phyloP scores from a whole-genome alignment of 768 basidiomycete genomes.

The Leucocoprinus birnbaumii region DNA sequence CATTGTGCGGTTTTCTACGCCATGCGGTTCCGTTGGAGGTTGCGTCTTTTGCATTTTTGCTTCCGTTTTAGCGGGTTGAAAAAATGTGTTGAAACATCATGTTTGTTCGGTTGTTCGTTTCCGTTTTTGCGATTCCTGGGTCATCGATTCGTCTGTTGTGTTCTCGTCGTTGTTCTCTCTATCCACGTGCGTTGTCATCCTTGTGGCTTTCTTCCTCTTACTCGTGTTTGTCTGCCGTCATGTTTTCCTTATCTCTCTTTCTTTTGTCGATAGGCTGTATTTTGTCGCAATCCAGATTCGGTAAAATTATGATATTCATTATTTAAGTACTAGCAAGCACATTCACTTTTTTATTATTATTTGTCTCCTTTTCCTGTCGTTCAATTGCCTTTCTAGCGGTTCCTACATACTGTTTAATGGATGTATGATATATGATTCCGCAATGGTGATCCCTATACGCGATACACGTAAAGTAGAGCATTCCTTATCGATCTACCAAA shows the following conservation, averaged over 20 bases:
- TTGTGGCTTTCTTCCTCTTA: no score
- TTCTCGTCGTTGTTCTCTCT: background rate
- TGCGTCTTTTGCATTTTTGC: no score
- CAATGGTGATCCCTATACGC: background rate
- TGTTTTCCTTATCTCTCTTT: no score
- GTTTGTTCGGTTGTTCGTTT: background rate
- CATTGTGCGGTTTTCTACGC: background rate
- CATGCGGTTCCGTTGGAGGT: background rate
- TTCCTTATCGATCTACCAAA: background rate
- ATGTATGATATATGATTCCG: background rate
- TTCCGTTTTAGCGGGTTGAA: no score
- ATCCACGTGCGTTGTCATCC: no score
- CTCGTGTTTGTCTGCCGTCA: no score
- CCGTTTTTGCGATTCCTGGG: no score
- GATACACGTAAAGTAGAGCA: slow-evolving; percentile 4
- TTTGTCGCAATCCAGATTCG: background rate
- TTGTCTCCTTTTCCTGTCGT: no score
- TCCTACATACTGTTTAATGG: background rate
- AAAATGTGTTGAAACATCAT: no score
- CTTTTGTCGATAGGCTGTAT: no score
- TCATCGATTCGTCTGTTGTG: background rate
- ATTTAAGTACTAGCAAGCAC: no score
- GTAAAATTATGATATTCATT: slow-evolving; percentile 4
- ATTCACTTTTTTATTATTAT: background rate
- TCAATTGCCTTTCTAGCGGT: background rate